Evolutionary conservation across 257 asterid species (phyloP), one percentile per base, ranked within the genome.

Genomic region (Ballota nigra): DNA sequence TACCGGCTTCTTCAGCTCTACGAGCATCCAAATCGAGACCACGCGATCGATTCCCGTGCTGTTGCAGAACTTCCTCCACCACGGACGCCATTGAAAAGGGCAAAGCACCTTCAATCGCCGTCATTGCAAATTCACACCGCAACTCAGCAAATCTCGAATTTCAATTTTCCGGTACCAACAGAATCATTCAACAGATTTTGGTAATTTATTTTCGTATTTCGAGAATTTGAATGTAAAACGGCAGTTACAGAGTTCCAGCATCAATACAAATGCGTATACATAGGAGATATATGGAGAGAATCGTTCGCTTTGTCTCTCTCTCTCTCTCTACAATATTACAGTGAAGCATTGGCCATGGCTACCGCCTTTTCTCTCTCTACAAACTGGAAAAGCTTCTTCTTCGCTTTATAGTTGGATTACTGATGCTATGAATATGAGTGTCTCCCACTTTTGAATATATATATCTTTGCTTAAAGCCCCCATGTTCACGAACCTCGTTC

Each of bases 1-100:
- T 86, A 95, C 98, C 99, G 28, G 84, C 94, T 86, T 91, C 98
- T 69, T 89, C 95, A 9, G 97, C 99, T 75, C 92, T 80, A 11
- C 99, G 90, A 36, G 96, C 95, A 61, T 95, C 99, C 78, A 92
- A 84, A 88, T 91, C 98, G 41, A 91, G 87, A 49, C 55, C 80
- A 5, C 92, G 83, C 33, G 96, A 87, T 78, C 88, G 85, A 61
- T 55, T 78, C 0, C 90, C 96, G 70, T 92, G 99, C 82, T 89
- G 98, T 63, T 89, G 96, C 75, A 95, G 93, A 73, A 95, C 92
- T 83, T 86, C 92, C 83, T 91, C 99, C 72, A 94, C 97, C 6
- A 91, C 84, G 6, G 97, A 85, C 65, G 90, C 94, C 70, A 73
- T 93, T 12, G 97, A 94, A 77, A 91, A 87, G 64, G 89, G 68